Evolutionary conservation across 2,329 filamentous ascomycete species (phyloP).

Genomic region (Colletotrichum sp.): DNA sequence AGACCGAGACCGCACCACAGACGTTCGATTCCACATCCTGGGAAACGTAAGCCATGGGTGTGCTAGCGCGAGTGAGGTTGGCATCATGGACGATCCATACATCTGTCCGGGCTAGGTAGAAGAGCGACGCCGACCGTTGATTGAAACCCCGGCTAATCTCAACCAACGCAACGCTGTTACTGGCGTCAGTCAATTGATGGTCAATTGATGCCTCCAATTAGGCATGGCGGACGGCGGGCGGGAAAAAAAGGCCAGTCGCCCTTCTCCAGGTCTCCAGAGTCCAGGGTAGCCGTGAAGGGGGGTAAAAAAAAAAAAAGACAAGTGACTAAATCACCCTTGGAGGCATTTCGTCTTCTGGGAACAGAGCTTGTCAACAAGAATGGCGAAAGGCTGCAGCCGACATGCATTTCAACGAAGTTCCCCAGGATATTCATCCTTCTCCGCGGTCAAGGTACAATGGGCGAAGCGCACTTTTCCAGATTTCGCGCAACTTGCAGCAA

Average conservation of each 20-base stretch:
- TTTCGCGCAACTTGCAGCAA: background rate
- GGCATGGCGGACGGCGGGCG: background rate
- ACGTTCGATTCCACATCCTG: background rate
- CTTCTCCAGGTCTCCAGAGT: background rate
- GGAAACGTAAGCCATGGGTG: background rate
- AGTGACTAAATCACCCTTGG: background rate
- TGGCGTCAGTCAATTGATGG: background rate
- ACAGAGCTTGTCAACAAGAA: background rate
- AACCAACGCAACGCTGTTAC: background rate
- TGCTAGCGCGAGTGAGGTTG: background rate
- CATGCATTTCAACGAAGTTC: background rate
- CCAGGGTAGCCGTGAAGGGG: background rate
- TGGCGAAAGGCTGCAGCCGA: background rate
- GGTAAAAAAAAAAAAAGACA: background rate
- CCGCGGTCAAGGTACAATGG: background rate
- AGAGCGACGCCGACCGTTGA: background rate
- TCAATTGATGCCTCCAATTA: background rate
- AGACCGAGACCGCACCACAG: background rate
- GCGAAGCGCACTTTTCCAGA: background rate
- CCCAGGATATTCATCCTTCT: conserved; percentile 10
- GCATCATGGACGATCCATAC: background rate
- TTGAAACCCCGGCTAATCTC: background rate
- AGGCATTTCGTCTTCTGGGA: background rate
- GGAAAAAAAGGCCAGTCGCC: background rate
- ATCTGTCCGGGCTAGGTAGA: background rate